A percentile compares a stretch with the other conserved stretches of the same genome.
phyloP scores from a whole-genome alignment of 768 basidiomycete genomes.

The Lactarius vividus region DNA sequence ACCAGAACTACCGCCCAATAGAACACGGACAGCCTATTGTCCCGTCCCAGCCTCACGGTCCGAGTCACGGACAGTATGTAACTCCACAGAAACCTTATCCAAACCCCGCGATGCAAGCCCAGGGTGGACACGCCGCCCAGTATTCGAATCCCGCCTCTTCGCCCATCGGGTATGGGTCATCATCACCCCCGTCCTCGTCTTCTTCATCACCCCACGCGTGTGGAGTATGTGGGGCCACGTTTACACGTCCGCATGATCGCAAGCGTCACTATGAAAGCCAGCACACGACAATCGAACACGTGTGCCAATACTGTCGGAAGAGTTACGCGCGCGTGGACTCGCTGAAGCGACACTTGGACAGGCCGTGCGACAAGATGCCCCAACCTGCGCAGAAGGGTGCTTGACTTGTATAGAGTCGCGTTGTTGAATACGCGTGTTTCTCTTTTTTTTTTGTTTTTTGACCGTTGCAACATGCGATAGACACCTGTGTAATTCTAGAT shows the following conservation, averaged over 20 bases:
- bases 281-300: conserved; percentile 63
- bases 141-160: conserved; percentile 27
- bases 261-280: conserved; percentile 81
- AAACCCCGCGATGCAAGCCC: conserved; percentile 20
- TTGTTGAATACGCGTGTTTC: not conserved
- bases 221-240: conserved; percentile 73
- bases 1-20: conserved; percentile 24
- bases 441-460: not conserved
- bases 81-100: conserved; percentile 20
- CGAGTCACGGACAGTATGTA: not conserved
- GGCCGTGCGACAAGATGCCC: conserved; percentile 63
- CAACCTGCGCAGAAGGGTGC: conserved; percentile 14
- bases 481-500: conserved; percentile 9
- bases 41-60: conserved; percentile 22
- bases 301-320: conserved; percentile 71
- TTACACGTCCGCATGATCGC: conserved; percentile 77
- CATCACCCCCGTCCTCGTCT: conserved; percentile 34
- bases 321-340: conserved; percentile 79
- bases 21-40: conserved; percentile 26
- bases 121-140: conserved; percentile 15
- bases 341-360: conserved; percentile 78
- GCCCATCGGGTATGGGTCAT: conserved; percentile 29
- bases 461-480: conserved; percentile 20
- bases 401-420: conserved; percentile 3
- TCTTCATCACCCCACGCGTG: conserved; percentile 66